phyloP scores from a whole-genome alignment of 2,329 filamentous ascomycete species.

The Stemphylium vesicarium region DNA sequence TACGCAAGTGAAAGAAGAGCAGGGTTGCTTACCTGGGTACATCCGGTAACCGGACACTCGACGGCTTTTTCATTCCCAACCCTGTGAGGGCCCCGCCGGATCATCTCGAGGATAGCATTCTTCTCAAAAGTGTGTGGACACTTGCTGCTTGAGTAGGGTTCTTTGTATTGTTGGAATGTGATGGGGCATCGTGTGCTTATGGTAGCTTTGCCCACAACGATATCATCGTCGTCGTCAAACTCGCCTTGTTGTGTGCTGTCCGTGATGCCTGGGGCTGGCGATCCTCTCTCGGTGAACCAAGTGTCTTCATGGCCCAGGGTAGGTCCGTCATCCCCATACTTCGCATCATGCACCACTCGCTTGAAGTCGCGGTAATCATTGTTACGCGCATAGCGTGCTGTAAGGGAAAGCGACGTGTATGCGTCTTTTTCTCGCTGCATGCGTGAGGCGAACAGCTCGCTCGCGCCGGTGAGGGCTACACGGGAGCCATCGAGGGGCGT shows the following conservation, averaged over 20 bases:
- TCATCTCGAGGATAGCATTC: slow-evolving; percentile 64
- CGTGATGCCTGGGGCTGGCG: slow-evolving; percentile 52
- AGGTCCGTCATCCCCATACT: slow-evolving; percentile 60
- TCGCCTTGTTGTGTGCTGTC: slow-evolving; percentile 37
- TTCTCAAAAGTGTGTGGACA: slow-evolving; percentile 79
- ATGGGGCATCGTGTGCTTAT: slow-evolving; percentile 74
- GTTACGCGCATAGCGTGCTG: slow-evolving; percentile 61
- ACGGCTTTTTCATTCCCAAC: slow-evolving; percentile 42
- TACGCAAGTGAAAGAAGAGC: not conserved
- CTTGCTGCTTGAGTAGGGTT: slow-evolving; percentile 70
- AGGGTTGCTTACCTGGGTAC: slow-evolving; percentile 53
- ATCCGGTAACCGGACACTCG: slow-evolving; percentile 71
- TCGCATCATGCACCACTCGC: slow-evolving; percentile 66
- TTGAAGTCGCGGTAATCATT: slow-evolving; percentile 69
- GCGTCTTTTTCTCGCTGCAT: slow-evolving; percentile 52
- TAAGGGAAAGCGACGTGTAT: slow-evolving; percentile 50
- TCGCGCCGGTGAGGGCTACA: slow-evolving; percentile 42
- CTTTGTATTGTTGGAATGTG: slow-evolving; percentile 67
- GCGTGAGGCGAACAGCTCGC: slow-evolving; percentile 47
- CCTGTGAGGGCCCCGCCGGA: slow-evolving; percentile 34
- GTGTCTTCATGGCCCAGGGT: slow-evolving; percentile 62
- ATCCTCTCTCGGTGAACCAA: slow-evolving; percentile 66
- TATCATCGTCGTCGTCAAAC: slow-evolving; percentile 66
- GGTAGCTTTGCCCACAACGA: slow-evolving; percentile 68
- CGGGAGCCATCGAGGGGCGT: slow-evolving; percentile 45